Evolutionary conservation across 768 basidiomycete species (phyloP), one percentile per base, ranked within the genome.

Genomic region (Lyophyllum shimeji): DNA sequence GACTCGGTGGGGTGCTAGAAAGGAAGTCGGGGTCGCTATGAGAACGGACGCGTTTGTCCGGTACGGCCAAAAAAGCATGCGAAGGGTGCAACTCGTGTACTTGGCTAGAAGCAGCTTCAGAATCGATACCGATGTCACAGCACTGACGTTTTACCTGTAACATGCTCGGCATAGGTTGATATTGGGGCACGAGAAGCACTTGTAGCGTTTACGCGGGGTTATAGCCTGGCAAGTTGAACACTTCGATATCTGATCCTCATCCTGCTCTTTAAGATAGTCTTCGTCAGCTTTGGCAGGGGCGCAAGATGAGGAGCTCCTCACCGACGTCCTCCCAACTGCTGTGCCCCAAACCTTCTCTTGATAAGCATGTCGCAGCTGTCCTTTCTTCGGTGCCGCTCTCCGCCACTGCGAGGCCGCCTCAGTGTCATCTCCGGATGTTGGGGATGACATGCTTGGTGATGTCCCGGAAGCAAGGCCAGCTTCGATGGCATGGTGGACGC

Each of bases 1-100:
- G 67, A 60, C 82, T 76, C 15, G 74, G 70, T 25, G 71, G 63
- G 18, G 65, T 55, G 42, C 58, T 69, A 40, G 66, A 55, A 45
- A 65, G 61, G 50, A 62, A 63, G 34, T 79, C 82, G 2, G 76
- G 67, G 40, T 77, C 80, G 58, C 72, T 78, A 31, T 55, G 56
- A 21, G 71, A 68, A 24, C 77, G 76, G 23, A 65, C 53, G 2
- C 75, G 76, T 62, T 76, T 81, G 60, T 91, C 90, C n/a, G 87
- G 87, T 5, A 95, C 82, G 8, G 83, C 79, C 18, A 95, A 73
- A 76, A 96, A 97, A 1, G 89, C 84, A 65, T 98, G 93, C 0
- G 83, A 81, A 1, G 95, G 95, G 64, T 98, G 95, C 15, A 96
- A 82, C 63, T 95, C 92, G 60, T 95, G 91, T 11, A 95, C 93